Evolutionary conservation across 768 basidiomycete genomes (phyloP).

Genomic region (Sporobolomyces roseus): DNA sequence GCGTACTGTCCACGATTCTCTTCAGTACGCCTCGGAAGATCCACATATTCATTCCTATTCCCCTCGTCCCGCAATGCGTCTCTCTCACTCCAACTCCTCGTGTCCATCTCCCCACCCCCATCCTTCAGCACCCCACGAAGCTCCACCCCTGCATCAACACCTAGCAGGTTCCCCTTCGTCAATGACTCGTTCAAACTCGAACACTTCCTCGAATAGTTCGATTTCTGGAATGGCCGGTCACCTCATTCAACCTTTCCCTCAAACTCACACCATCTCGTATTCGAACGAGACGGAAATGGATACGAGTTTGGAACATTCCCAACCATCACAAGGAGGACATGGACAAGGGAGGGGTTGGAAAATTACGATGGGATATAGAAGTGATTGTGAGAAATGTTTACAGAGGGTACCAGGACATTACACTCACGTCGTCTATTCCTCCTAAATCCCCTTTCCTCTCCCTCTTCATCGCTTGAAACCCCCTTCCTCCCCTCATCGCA

Average conservation of each 20-base stretch:
- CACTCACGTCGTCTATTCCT: constrained; percentile 24
- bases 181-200: constrained; percentile 17
- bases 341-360: constrained; percentile 20
- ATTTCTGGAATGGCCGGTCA: neutral
- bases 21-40: neutral
- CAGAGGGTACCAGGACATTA: constrained; percentile 30
- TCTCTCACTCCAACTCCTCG: neutral
- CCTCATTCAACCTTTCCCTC: neutral
- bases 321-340: neutral
- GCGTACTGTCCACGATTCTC: neutral
- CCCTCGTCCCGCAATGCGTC: constrained; percentile 7
- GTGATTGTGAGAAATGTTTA: constrained; percentile 33
- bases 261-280: neutral
- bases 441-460: neutral
- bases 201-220: neutral
- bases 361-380: constrained; percentile 35
- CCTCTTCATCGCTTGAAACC: too few relatives aligned
- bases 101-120: neutral
- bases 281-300: neutral
- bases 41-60: constrained; percentile 6
- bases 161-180: constrained; percentile 35
- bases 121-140: constrained; percentile 23
- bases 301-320: neutral
- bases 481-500: too few relatives aligned
- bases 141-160: constrained; percentile 29